Conservation (phyloP, 1,284 basidiomycete species). For the Malassezia obtusa region DNA sequence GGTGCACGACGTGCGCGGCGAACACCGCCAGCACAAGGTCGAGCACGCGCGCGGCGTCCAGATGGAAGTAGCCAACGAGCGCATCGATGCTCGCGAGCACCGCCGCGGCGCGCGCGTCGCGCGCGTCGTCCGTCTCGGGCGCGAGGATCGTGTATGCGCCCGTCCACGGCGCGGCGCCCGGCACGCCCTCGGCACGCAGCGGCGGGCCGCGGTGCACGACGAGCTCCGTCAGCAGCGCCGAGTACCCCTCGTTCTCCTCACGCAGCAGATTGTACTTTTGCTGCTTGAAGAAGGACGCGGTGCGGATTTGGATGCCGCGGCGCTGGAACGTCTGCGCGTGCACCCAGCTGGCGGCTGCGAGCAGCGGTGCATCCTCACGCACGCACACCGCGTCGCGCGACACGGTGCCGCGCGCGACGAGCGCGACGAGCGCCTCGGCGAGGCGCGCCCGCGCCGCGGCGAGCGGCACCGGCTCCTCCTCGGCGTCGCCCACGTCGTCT, state of each 20-base stretch:
- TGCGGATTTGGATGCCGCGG: slow-evolving; percentile 39
- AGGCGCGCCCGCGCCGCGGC: slow-evolving; percentile 14
- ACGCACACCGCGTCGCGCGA: slow-evolving; percentile 13
- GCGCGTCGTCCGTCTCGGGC: slow-evolving; percentile 23
- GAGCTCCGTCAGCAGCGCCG: slow-evolving; percentile 76
- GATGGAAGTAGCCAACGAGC: slow-evolving; percentile 67
- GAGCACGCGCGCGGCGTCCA: slow-evolving; percentile 85
- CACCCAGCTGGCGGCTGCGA: slow-evolving; percentile 25
- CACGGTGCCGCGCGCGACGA: slow-evolving; percentile 11
- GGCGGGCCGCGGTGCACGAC: slow-evolving; percentile 67
- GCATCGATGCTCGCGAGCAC: slow-evolving; percentile 42
- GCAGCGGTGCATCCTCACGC: slow-evolving; percentile 28
- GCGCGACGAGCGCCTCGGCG: slow-evolving; percentile 13
- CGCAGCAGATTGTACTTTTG: slow-evolving; percentile 95
- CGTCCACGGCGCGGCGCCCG: neutral
- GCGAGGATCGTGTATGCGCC: slow-evolving; percentile 20
- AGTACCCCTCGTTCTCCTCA: slow-evolving; percentile 94
- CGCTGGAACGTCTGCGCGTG: slow-evolving; percentile 31
- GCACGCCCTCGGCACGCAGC: slow-evolving; percentile 52
- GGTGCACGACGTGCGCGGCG: slow-evolving; percentile 66
- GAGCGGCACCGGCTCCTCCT: slow-evolving; percentile 8
- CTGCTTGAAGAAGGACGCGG: slow-evolving; percentile 65
- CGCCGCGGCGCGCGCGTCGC: slow-evolving; percentile 31
- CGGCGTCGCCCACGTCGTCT: neutral
- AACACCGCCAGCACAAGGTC: slow-evolving; percentile 90